Base-by-base conservation (phyloP, 345 rosid genomes). In the Corchorus capsularis region DNA sequence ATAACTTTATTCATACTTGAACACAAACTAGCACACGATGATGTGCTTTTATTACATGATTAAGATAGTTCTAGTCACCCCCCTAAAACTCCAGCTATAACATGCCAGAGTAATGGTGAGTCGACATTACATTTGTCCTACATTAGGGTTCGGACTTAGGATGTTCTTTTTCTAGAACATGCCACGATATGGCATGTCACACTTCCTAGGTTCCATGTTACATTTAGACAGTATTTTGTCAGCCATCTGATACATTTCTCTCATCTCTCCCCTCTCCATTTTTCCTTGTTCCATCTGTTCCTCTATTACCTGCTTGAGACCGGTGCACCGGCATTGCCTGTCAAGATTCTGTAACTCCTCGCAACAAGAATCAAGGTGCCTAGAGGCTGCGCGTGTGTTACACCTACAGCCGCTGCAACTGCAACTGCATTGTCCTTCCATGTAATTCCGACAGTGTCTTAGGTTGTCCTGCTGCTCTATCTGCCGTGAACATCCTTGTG, bases 231-330 rank as follows among this genome's bases (percentile, higher is more conserved):
- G 6, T 11, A 56, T 71, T 20, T 27, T 57, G 3, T 71, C 37
- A 11, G 52, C 52, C 16, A 7, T 16, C 35, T 71, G 34, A 39
- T 41, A 19, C 52, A 71, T 55, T 35, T 55, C 37, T 57, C 6
- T 50, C 75, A n/a, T 56, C 49, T 19, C 50, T 49, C 47, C 16
- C 17, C 6, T 53, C 6, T 35, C 19, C 32, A 53, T 39, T 19
- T 19, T 6, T 19, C 56, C 74, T 19, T 56, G 63, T 14, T 49
- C 32, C 73, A 9, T 4, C 75, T 69, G 85, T 67, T 73, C 45
- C 63, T 55, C 49, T 39, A 54, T 10, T 0, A 66, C 56, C 22
- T 71, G 60, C 70, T 57, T 39, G 20, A 71, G 13, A 43, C 63
- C 63, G 0, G 34, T 10, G 45, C 75, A 71, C 35, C 64, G 15